Percentiles rank a stretch among this genome's conserved stretches.
Evolutionary conservation across 2,329 filamentous ascomycete species (phyloP).

Genomic region (Lachnellula cervina): DNA sequence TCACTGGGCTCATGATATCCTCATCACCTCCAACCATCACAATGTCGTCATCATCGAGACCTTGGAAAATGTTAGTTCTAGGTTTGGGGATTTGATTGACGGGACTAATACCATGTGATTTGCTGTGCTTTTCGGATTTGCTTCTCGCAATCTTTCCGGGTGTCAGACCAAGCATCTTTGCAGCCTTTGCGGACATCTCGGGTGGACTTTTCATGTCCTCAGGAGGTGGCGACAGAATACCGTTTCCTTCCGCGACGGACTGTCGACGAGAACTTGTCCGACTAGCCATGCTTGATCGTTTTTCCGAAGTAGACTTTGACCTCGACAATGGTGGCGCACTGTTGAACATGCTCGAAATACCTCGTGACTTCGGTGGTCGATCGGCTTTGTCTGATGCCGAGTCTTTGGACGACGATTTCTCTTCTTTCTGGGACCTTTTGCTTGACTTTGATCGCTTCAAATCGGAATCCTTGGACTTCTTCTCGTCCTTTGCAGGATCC

Average conservation of each 20-base stretch:
- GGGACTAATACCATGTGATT: constrained; percentile 34
- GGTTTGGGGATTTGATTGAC: not conserved
- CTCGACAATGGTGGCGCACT: constrained; percentile 63
- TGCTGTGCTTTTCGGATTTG: constrained; percentile 45
- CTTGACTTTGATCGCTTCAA: constrained; percentile 53
- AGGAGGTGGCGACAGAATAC: constrained; percentile 66
- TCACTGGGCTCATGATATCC: constrained; percentile 42
- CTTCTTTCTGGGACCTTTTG: constrained; percentile 55
- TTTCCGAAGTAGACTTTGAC: constrained; percentile 64
- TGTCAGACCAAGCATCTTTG: constrained; percentile 65
- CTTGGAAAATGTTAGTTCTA: constrained; percentile 21
- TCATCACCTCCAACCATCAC: constrained; percentile 43
- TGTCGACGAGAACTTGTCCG: constrained; percentile 61
- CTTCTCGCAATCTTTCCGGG: constrained; percentile 43
- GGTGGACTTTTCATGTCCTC: constrained; percentile 51
- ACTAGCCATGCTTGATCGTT: constrained; percentile 49
- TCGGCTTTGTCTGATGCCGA: constrained; percentile 59
- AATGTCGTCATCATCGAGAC: constrained; percentile 43
- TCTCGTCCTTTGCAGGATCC: constrained; percentile 24
- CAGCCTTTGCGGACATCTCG: constrained; percentile 69
- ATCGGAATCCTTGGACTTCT: constrained; percentile 45
- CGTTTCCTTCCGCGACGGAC: constrained; percentile 59
- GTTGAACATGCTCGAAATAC: constrained; percentile 61
- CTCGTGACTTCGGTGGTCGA: constrained; percentile 39
- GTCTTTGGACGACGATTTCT: constrained; percentile 59